A percentile compares a stretch with the other conserved stretches of the same genome.
These are phyloP conservation scores for Marchantia paleacea DNA, from an alignment of 225 moss, liverwort and hornwort genomes.

Conservation along the genomic window DNA sequence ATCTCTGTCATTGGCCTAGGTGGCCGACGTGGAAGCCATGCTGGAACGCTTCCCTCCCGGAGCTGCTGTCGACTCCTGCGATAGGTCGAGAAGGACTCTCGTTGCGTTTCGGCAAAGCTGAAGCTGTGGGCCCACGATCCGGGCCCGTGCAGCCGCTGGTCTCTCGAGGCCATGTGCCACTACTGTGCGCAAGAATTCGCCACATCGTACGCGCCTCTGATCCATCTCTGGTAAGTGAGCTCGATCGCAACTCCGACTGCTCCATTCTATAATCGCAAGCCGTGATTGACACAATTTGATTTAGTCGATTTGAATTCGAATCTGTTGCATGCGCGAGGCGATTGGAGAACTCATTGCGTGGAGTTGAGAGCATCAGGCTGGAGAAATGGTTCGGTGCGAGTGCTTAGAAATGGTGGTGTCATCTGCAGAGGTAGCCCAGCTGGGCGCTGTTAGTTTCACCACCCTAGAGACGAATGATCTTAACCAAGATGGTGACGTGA, in stretches of 20 bases:
- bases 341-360: not conserved
- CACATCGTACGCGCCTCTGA: not conserved
- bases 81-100: not conserved
- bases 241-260: not conserved
- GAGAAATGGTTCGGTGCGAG: too few relatives aligned
- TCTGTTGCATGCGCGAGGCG: not conserved
- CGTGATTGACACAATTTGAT: too few relatives aligned
- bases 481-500: not conserved
- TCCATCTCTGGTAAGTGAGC: not conserved
- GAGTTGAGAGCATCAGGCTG: not conserved
- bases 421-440: not conserved
- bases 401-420: not conserved
- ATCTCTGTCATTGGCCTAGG: not conserved
- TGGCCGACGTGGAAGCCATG: not conserved
- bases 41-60: not conserved
- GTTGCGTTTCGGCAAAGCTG: not conserved
- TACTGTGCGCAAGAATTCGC: not conserved
- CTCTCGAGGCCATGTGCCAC: not conserved
- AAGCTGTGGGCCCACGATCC: not conserved
- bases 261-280: not conserved
- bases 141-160: not conserved
- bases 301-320: not conserved
- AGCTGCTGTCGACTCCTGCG: not conserved
- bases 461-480: not conserved
- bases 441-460: too few relatives aligned